Base-by-base conservation (phyloP, 2,329 filamentous ascomycete genomes). In the Colletotrichum sp. region DNA sequence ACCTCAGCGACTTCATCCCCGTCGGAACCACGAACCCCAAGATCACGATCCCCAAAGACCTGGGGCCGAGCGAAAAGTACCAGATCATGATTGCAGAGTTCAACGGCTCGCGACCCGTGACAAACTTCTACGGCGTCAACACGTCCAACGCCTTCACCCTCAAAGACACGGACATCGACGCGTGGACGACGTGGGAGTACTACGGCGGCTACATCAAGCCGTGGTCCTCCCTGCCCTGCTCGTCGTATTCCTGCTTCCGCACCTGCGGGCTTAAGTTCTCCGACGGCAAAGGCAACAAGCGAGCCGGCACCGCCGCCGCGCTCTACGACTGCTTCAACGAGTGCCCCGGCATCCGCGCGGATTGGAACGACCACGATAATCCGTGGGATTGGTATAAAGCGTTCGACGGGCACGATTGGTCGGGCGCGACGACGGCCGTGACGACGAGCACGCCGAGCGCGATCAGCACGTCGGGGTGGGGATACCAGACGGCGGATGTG, bases 241-340 rank as follows among this genome's bases (percentile, higher is more conserved):
- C 64, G 10, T 72, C 71, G 28, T 67, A 67, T 62, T 7, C 21
- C 26, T 72, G 70, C 63, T 72, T 15, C 63, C 62, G 70, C 63
- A 67, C 62, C 18, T 72, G 70, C 62, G 70, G 70, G 36, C 70
- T 72, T 10, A 67, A 44, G 13, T 72, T 60, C 32, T 64, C 70
- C 32, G 70, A 72, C 52, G 52, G 55, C 8, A 15, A 72, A 3
- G 62, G 70, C 32, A 72, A 72, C n/a, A 67, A 32, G 62, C 66
- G 44, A 24, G 62, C 59, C 18, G 62, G 70, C 62, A 72, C 70
- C 30, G 70, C 18, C 2, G 62, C 70, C 0, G 70, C 24, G 8
- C 34, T 72, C 10, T 72, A 24, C 70, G 12, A 72, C 32, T 72
- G 70, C 24, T 62, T 72, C 13, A 72, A 72, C n/a, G 62, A 67